Evolutionary conservation across 257 asterid genomes (phyloP).

Genomic region (Echium plantagineum): DNA sequence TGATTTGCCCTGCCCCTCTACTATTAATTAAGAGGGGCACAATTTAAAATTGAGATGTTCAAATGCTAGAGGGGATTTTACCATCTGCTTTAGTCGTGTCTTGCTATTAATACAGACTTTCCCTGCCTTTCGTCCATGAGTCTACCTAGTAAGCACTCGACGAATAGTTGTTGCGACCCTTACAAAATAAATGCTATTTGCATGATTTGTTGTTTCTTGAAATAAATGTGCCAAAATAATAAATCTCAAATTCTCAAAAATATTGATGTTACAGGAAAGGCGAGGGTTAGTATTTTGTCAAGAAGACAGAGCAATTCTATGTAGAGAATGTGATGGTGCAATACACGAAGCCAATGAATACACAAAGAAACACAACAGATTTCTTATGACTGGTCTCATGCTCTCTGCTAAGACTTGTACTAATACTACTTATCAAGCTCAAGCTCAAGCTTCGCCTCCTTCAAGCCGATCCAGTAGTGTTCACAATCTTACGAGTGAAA

Average conservation of each 20-base stretch:
- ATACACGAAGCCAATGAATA: conserved; percentile 56
- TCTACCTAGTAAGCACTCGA: no score
- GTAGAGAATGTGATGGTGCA: conserved; percentile 54
- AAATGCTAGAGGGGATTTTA: no score
- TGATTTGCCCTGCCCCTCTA: no score
- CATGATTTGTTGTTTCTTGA: no score
- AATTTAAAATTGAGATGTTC: no score
- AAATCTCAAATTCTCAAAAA: background rate
- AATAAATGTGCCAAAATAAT: background rate
- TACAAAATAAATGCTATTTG: no score
- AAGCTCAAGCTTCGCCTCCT: conserved; percentile 27
- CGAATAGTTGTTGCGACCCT: no score
- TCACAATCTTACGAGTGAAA: conserved; percentile 11
- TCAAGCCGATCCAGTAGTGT: conserved; percentile 26
- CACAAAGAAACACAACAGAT: conserved; percentile 66
- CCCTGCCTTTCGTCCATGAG: no score
- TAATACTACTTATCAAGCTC: no score
- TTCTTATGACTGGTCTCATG: conserved; percentile 63
- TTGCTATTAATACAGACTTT: no score
- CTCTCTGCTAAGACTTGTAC: conserved; percentile 27
- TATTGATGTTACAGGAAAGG: conserved; percentile 33
- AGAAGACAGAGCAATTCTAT: conserved; percentile 69
- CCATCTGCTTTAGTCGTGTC: no score
- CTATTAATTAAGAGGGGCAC: no score
- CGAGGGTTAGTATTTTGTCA: conserved; percentile 62